Base-by-base conservation (phyloP, 2,329 filamentous ascomycete species). In the Talaromyces sp. region DNA sequence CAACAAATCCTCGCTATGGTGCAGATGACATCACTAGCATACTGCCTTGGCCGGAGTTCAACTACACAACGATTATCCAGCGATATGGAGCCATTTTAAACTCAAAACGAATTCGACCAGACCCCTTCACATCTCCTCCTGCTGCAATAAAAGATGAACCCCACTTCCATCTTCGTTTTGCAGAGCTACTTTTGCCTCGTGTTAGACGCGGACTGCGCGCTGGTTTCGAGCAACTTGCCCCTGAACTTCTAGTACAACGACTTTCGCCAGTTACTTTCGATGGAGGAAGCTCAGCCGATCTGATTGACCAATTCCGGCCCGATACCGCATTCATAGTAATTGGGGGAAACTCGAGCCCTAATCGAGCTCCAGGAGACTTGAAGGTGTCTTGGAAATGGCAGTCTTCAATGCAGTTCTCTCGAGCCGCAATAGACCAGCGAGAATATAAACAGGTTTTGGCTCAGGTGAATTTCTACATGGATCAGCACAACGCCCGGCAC, bases 381-480 rank as follows among this genome's bases (percentile, higher is more conserved):
- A 64, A 58, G 41, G 52, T 50, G 14, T 59, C 39, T 11, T 64
- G 31, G 24, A 59, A 60, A 39, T 64, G 52, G 62, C 37, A 31
- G 7, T 43, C 39, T 13, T 13, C 11, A 14, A 14, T 43, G 39
- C 39, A n/a, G 16, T 14, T 1, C 16, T 13, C 11, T 13, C 39
- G 11, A 14, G 16, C 39, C 16, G 11, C 11, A 3, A 43, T 13
- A 43, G 39, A 43, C 16, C 11, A 45, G 16, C 10, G 5, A 37
- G 45, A 68, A 33, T 68, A 52, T 50, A 31, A 37, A 6, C 68
- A 69, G 45, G 66, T 24, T 1, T 31, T 70, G n/a, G 9, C 35
- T 22, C 62, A 68, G 41, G 45, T 67, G 27, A 69, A 69, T 37
- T 70, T 37, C 11, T 68, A 67, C 48, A 66, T 68, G 67, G 59